A percentile compares a stretch with the other conserved stretches of the same genome.
Evolutionary conservation across 208 protist genomes (phyloP).

Genomic region (Porcisia deanei): DNA sequence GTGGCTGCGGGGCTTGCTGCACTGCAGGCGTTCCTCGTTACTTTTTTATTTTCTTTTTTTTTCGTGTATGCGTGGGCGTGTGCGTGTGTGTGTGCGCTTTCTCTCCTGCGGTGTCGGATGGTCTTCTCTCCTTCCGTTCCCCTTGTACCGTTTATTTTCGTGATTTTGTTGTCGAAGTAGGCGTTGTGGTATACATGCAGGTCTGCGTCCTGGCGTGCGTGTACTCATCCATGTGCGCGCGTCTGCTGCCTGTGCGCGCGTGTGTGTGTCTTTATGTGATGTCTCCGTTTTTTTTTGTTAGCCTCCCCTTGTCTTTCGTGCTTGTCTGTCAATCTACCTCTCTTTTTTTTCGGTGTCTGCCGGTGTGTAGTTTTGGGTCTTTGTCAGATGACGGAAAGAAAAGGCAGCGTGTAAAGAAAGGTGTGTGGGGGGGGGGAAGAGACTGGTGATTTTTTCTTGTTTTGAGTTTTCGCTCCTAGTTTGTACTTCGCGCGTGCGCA

Average conservation of each 20-base stretch:
- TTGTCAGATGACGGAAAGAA: neutral
- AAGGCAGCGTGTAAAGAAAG: too few relatives aligned
- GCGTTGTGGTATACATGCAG: slow-evolving; percentile 13
- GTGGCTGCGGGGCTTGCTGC: neutral
- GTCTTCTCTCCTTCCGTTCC: neutral
- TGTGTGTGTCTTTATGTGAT: slow-evolving; percentile 8
- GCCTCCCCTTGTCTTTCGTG: neutral
- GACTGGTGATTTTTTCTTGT: too few relatives aligned
- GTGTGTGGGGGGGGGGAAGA: too few relatives aligned
- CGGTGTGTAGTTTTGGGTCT: neutral
- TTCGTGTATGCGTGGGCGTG: neutral
- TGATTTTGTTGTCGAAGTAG: slow-evolving; percentile 4
- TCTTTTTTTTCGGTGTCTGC: neutral
- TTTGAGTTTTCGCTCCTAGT: too few relatives aligned
- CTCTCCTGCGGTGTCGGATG: neutral
- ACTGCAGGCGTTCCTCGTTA: slow-evolving; percentile 4
- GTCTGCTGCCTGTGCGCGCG: slow-evolving; percentile 7
- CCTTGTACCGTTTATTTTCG: neutral
- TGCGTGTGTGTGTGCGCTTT: neutral
- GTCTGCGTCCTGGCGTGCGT: slow-evolving; percentile 4
- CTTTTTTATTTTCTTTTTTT: slow-evolving; percentile 10
- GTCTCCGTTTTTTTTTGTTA: slow-evolving; percentile 9
- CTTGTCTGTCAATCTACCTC: neutral
- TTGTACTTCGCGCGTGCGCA: too few relatives aligned
- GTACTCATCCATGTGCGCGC: slow-evolving; percentile 12